Evolutionary conservation across 169 alveolate species (phyloP).

Genomic region (Besnoitia besnoiti): DNA sequence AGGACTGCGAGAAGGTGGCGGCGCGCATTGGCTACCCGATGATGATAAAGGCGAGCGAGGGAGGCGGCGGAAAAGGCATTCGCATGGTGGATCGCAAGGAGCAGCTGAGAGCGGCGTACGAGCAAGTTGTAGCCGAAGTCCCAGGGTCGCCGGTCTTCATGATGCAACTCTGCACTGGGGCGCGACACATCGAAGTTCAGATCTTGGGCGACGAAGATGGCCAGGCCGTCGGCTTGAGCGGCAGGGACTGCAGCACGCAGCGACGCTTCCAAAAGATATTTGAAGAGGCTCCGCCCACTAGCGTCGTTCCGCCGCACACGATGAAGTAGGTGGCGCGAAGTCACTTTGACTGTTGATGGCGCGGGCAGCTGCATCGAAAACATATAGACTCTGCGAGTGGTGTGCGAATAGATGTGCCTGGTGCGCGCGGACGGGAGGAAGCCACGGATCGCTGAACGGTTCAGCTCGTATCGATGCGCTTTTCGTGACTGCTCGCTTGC

Average conservation of each 20-base stretch:
- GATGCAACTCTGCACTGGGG: conserved; percentile 75
- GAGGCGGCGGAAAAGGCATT: conserved; percentile 97
- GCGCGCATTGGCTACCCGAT: conserved; percentile 93
- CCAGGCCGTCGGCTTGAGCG: conserved; percentile 87
- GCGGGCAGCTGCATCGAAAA: background rate
- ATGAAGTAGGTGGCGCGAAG: conserved; percentile 39
- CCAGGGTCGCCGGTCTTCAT: conserved; percentile 81
- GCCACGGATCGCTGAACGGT: too few species aligned
- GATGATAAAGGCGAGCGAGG: conserved; percentile 95
- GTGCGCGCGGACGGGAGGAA: too few species aligned
- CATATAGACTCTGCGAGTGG: background rate
- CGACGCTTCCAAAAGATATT: conserved; percentile 93
- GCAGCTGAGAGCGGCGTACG: conserved; percentile 75
- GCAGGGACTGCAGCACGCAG: conserved; percentile 93
- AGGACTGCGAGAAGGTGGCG: conserved; percentile 84
- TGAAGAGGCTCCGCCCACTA: conserved; percentile 77
- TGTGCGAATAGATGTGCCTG: background rate
- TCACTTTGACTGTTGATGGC: too few species aligned
- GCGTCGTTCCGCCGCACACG: conserved; percentile 62
- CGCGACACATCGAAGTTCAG: conserved; percentile 88
- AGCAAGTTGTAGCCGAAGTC: conserved; percentile 76
- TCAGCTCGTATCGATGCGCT: too few species aligned
- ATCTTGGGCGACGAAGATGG: conserved; percentile 91
- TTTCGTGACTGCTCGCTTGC: too few species aligned
- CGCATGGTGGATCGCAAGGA: conserved; percentile 79